Conservation (phyloP, 345 rosid genomes). For the Syzygium jambos region DNA sequence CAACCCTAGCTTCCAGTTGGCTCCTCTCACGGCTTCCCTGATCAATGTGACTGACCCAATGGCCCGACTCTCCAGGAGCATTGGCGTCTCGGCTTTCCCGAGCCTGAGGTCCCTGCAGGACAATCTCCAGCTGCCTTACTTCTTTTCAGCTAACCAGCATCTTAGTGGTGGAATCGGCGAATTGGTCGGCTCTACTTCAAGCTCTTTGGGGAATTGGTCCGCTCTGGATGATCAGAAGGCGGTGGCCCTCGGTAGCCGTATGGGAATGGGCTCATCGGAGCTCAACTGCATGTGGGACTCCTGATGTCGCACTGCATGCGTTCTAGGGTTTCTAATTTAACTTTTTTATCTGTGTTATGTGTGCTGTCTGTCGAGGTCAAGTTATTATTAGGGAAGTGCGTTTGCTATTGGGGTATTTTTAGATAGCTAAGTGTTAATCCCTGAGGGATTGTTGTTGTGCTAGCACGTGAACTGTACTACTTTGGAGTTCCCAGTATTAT, state of each 20-base stretch:
- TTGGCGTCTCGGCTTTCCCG: slow-evolving; percentile 35
- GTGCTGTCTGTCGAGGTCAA: not conserved
- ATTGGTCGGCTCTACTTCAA: not conserved
- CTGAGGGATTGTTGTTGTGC: not conserved
- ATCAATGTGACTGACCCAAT: not conserved
- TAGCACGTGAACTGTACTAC: not conserved
- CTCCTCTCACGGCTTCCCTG: slow-evolving; percentile 16
- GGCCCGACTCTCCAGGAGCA: not conserved
- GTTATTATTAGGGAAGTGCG: not conserved
- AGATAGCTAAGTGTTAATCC: not conserved
- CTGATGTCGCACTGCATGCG: slow-evolving; percentile 2
- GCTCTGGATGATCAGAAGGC: slow-evolving; percentile 11
- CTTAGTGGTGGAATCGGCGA: slow-evolving; percentile 1
- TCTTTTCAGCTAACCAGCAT: slow-evolving; percentile 13
- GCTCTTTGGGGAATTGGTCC: slow-evolving; percentile 22
- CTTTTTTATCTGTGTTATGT: not conserved
- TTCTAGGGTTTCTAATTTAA: not conserved
- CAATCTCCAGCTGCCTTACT: slow-evolving; percentile 60
- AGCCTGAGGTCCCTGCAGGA: slow-evolving; percentile 77
- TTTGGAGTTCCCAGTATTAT: not conserved
- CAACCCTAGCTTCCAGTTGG: slow-evolving; percentile 17
- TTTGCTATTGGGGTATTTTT: not conserved
- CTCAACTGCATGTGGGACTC: slow-evolving; percentile 75
- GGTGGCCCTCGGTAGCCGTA: not conserved
- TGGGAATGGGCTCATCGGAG: slow-evolving; percentile 38